phyloP scores from a whole-genome alignment of 1,284 basidiomycete species.

The Volvariella volvacea region DNA sequence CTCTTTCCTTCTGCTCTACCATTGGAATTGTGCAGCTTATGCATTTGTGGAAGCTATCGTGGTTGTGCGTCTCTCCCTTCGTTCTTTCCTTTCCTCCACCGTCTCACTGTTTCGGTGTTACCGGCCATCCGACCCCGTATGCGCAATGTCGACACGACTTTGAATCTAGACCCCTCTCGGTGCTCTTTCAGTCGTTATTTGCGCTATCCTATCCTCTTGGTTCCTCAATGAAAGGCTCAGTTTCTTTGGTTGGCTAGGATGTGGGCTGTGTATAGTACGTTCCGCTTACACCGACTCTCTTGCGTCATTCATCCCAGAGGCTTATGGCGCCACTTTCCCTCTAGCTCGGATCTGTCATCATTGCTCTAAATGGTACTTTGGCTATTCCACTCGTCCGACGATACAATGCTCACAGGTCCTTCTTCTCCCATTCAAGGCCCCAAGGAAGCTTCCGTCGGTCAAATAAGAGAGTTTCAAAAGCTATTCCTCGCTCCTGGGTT shows the following conservation, averaged over 20 bases:
- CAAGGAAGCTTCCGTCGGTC: conserved; percentile 70
- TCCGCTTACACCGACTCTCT: conserved; percentile 1
- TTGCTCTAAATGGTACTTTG: conserved; percentile 63
- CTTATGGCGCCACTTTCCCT: background rate
- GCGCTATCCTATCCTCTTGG: conserved; percentile 88
- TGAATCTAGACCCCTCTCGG: conserved; percentile 80
- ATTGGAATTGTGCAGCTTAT: conserved; percentile 50
- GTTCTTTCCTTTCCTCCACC: conserved; percentile 6
- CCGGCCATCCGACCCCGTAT: no score
- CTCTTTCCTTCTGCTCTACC: conserved; percentile 12
- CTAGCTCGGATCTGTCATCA: conserved; percentile 82
- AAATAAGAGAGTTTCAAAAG: conserved; percentile 75
- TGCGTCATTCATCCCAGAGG: no score
- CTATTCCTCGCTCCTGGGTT: conserved; percentile 88
- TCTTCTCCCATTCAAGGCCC: conserved; percentile 48
- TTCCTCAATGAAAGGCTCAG: conserved; percentile 91
- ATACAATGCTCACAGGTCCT: background rate
- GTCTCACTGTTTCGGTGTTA: conserved; percentile 2
- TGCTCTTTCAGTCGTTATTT: conserved; percentile 93
- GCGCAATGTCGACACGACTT: no score
- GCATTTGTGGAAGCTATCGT: conserved; percentile 88
- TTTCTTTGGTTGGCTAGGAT: conserved; percentile 92
- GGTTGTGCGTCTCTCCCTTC: conserved; percentile 48
- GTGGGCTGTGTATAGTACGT: conserved; percentile 78
- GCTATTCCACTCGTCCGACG: background rate